Evolutionary conservation across 192 early-diverging fungal species (phyloP), one percentile per base, ranked within the genome.

Genomic region (Gaertneriomyces sp.): DNA sequence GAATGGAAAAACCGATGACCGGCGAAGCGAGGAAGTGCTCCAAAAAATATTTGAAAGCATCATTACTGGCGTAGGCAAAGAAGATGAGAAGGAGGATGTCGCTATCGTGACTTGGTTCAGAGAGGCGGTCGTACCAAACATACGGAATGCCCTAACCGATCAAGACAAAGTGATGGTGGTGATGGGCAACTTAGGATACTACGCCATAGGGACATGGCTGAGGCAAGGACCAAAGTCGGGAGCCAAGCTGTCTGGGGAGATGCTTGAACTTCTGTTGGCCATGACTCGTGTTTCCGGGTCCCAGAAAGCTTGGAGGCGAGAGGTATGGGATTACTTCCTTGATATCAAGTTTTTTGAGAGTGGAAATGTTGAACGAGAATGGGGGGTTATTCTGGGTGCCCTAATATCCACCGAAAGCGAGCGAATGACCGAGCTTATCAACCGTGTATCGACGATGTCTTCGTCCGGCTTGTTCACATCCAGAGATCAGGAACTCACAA

Each of bases 391-490:
- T 19, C 74, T 96, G 46, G 80, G 87, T 19, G 78, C 83, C 0
- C 77, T 92, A 16, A 80, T 92, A 76, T 73, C 73, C 0, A 72
- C 85, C 10, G 94, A 96, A 63, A 91, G 89, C 53, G 91, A 93
- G 17, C 74, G 84, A 56, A 81, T 96, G 17, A 60, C 63, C 0
- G 94, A 94, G 57, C 64, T 93, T 1, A 68, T 92, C 53, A 68
- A 77, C n/a, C 82, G 87, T 9, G 79, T 93, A 54, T 87, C 89
- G 8, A 87, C 84, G 5, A 79, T 88, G 14, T 77, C 91, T 0
- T 82, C 90, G 0, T 83, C 76, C 0, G 81, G 88, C 0, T 60
- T 96, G 12, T 96, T 96, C 74, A 85, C 88, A 2, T 93, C 90
- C 49, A 78, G 87, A 33, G 92, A 94, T 60, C 86, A 90, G 58